Evolutionary conservation across 441 rosid genomes (phyloP).

Genomic region (Jatropha podagrica): DNA sequence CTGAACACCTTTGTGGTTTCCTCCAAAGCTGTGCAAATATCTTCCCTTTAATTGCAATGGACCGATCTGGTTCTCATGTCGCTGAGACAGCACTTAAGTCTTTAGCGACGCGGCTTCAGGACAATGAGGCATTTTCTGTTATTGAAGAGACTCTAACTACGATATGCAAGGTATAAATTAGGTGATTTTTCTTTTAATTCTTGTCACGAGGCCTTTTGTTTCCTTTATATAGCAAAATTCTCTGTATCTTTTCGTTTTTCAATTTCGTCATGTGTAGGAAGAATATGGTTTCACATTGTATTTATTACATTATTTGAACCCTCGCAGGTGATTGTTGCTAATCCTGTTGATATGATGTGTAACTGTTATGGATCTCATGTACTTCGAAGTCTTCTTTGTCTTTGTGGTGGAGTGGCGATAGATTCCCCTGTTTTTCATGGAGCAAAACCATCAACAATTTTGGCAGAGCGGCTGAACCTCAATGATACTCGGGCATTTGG

Average conservation of each 20-base stretch:
- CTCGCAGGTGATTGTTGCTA: constrained; percentile 60
- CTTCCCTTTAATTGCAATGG: constrained; percentile 87
- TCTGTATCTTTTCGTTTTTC: neutral
- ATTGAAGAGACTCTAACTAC: constrained; percentile 63
- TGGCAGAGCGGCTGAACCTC: constrained; percentile 70
- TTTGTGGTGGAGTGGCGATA: constrained; percentile 76
- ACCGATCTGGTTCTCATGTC: constrained; percentile 93
- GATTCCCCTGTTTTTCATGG: constrained; percentile 72
- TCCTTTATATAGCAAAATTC: neutral
- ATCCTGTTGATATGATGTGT: constrained; percentile 66
- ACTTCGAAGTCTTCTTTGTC: constrained; percentile 82
- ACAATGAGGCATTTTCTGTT: constrained; percentile 52
- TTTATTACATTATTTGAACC: neutral
- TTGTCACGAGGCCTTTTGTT: neutral
- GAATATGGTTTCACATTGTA: neutral
- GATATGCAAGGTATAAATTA: constrained; percentile 71
- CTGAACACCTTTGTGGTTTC: constrained; percentile 81
- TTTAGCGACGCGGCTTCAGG: constrained; percentile 66
- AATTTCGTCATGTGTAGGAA: neutral
- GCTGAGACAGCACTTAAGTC: constrained; percentile 92
- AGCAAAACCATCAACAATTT: constrained; percentile 56
- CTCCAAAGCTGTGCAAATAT: constrained; percentile 52
- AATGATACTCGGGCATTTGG: constrained; percentile 37
- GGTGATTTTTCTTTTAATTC: neutral
- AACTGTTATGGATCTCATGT: constrained; percentile 91